Percentiles rank a stretch among this genome's conserved stretches.
phyloP scores from a whole-genome alignment of 2,329 filamentous ascomycete species.

The Fusarium miscanthi region DNA sequence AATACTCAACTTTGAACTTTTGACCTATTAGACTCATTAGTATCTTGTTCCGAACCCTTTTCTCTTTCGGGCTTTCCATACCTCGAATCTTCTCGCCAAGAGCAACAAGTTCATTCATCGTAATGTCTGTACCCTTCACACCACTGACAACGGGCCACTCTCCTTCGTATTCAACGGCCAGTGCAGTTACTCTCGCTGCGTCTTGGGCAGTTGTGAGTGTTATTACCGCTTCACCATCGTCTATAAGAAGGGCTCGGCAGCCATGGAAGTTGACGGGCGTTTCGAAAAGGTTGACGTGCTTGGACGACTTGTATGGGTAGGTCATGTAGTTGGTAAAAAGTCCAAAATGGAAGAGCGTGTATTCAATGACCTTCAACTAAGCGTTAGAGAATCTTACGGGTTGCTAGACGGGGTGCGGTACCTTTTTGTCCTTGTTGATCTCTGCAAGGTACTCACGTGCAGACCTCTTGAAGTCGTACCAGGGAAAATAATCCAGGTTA shows the following conservation, averaged over 20 bases:
- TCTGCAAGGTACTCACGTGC: conserved; percentile 62
- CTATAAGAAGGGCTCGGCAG: conserved; percentile 55
- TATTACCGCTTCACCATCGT: conserved; percentile 56
- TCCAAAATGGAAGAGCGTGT: conserved; percentile 66
- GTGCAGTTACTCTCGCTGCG: conserved; percentile 53
- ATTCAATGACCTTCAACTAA: conserved; percentile 61
- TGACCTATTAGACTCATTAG: conserved; percentile 18
- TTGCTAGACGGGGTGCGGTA: conserved; percentile 3
- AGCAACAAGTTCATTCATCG: conserved; percentile 51
- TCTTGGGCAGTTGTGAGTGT: conserved; percentile 59
- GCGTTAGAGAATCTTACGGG: fast-evolving
- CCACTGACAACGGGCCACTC: conserved; percentile 57
- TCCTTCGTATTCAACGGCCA: conserved; percentile 57
- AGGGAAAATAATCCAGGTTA: conserved; percentile 15
- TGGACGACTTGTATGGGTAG: conserved; percentile 59
- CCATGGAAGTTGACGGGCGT: conserved; percentile 54
- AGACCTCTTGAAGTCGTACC: conserved; percentile 55
- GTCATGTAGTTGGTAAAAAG: conserved; percentile 67
- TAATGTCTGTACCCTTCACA: conserved; percentile 53
- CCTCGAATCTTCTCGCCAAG: conserved; percentile 54
- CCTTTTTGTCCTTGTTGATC: conserved; percentile 61
- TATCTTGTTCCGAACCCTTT: fast-evolving
- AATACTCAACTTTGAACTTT: conserved; percentile 33
- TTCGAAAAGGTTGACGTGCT: conserved; percentile 55
- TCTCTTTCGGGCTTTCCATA: fast-evolving